Evolutionary conservation across 176 grass and related monocot genomes (phyloP), one percentile per base, ranked within the genome.

Genomic region (Dendrocalamus sinicus): DNA sequence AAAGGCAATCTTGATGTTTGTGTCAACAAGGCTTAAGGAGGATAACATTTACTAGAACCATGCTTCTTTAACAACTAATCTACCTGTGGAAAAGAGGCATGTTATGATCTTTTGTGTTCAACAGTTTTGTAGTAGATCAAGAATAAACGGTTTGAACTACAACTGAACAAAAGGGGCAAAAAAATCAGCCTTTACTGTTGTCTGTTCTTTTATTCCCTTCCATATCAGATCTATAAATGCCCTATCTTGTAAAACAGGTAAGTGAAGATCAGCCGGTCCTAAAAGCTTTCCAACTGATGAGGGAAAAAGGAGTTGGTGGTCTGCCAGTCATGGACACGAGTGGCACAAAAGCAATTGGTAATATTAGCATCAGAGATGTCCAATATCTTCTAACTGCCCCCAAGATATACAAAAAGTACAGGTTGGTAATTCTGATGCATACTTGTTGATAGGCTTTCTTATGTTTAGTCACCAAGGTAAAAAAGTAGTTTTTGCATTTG

Each of bases 301-400:
- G 92, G 76, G 78, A 93, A 80, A 99, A 91, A 35, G 97, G 97
- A 35, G 74, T 99, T 41, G 97, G 97, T 39, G 97, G 97, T 28
- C 71, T 99, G 67, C 97, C 97, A 55, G 97, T 99, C 44, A 93
- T 99, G 48, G 89, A 96, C 82, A 88, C 67, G 66, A 94, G 85
- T 75, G 92, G 94, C 52, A 75, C 86, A 35, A 78, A 85, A 72
- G 92, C 84, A 73, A 86, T 91, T 72, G 97, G 97, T 54, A 99
- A 99, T 59, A 96, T 99, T 80, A 99, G 97, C 76, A 94, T 99
- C 55, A 99, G 97, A 91, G 97, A 99, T 88, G 90, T 99, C 19
- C 97, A 99, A 32, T 99, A 96, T 93, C 97, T 99, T 90, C 77
- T 99, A 76, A 91, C 88, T 73, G 92, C 94, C 61, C 94, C 97